phyloP scores from a whole-genome alignment of 2,329 filamentous ascomycete genomes.

The Fusarium sp. region DNA sequence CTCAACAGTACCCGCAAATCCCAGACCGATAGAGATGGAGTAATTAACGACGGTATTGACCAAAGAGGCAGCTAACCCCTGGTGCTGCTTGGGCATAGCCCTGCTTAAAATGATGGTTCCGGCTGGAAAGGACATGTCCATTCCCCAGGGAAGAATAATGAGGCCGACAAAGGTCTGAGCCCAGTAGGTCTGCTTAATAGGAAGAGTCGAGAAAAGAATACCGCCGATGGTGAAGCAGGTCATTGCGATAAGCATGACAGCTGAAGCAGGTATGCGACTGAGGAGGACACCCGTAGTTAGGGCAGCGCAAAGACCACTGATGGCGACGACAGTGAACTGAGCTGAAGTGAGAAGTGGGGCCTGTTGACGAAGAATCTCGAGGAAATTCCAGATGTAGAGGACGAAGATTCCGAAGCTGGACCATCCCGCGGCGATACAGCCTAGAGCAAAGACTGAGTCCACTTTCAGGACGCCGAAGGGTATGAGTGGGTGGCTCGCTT shows the following conservation, averaged over 20 bases:
- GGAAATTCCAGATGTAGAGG: conserved; percentile 60
- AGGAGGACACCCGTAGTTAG: conserved; percentile 53
- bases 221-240: conserved; percentile 47
- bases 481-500: conserved; percentile 62
- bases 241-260: conserved; percentile 56
- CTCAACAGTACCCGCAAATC: conserved; percentile 72
- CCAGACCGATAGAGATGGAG: conserved; percentile 70
- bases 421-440: conserved; percentile 62
- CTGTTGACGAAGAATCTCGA: conserved; percentile 51
- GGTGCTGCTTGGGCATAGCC: conserved; percentile 50
- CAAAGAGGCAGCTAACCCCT: conserved; percentile 58
- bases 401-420: conserved; percentile 61
- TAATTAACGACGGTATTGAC: conserved; percentile 74
- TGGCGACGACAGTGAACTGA: conserved; percentile 48
- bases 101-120: conserved; percentile 69
- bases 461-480: conserved; percentile 56
- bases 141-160: conserved; percentile 61
- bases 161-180: conserved; percentile 66
- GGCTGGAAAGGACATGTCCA: conserved; percentile 73
- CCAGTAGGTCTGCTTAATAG: conserved; percentile 70
- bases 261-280: conserved; percentile 25
- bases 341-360: conserved; percentile 57
- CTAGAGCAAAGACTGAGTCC: conserved; percentile 59
- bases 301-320: conserved; percentile 56
- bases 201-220: conserved; percentile 57